Conservation (phyloP, 108 stramenopile species). For the Nitzschia sp. region DNA sequence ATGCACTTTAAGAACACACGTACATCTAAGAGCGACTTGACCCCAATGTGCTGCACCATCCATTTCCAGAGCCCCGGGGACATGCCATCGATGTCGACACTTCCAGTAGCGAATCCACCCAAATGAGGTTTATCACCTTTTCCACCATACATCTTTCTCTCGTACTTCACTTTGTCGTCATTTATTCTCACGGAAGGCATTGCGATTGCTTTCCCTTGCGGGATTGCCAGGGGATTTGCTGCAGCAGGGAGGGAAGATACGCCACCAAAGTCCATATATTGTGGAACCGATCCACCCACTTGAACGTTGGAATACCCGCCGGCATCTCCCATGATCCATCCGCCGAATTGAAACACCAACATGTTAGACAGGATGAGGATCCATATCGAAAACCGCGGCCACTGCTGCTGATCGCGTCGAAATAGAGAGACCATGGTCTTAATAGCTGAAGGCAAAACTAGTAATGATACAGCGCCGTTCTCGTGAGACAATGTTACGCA, state of each 20-base stretch:
- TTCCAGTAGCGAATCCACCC: slow-evolving; percentile 66
- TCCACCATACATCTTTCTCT: slow-evolving; percentile 63
- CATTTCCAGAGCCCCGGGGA: slow-evolving; percentile 58
- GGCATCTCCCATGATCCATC: neutral
- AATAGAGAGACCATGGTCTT: too few relatives aligned
- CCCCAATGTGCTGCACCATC: slow-evolving; percentile 47
- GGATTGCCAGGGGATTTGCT: neutral
- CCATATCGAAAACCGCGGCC: neutral
- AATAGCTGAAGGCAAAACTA: too few relatives aligned
- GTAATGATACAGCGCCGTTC: too few relatives aligned
- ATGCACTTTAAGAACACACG: too few relatives aligned
- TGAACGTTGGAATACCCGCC: neutral
- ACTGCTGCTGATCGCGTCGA: neutral
- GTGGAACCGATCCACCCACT: neutral
- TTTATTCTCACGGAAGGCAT: neutral
- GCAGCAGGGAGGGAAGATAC: too few relatives aligned
- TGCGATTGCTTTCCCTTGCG: neutral
- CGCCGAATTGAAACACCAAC: neutral
- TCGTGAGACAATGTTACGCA: too few relatives aligned
- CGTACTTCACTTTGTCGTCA: neutral
- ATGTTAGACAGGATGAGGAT: neutral
- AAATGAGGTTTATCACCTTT: slow-evolving; percentile 73
- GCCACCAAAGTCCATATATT: neutral
- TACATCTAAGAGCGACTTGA: slow-evolving; percentile 72
- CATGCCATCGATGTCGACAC: slow-evolving; percentile 53